Base-by-base conservation (phyloP, 1,284 basidiomycete genomes). In the Bothia castanella region DNA sequence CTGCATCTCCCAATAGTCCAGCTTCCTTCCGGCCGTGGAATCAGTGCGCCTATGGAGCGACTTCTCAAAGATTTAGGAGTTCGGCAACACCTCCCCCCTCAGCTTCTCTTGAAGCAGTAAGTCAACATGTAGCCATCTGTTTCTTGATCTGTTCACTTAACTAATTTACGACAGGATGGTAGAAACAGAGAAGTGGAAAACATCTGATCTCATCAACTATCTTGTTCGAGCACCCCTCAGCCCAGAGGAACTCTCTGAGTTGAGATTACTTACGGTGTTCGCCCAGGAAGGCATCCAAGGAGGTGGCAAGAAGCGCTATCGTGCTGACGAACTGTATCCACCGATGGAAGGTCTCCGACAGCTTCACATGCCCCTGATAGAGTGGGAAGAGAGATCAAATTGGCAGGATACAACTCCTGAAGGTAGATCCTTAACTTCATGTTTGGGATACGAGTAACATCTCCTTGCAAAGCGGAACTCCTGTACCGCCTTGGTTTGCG, bases 31-130 rank as follows among this genome's bases (percentile, higher is more conserved):
- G 5, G 9, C 9, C 25, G 25, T 25, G 25, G 9, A 25, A 25
- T 25, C 9, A 25, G 25, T 25, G 25, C 25, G 9, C 5, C 4
- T 4, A 25, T 25, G 25, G 9, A 9, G 9, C 25, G 9, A 9
- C 25, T 25, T 9, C 25, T 25, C 25, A 25, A 4, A 25, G 25
- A 4, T 0, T 71, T 97, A 1, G 92, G 91, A 10, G 90, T 97
- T 14, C 79, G 92, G 17, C 87, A 85, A 58, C 92, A 95, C 58
- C 90, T 97, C 16, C 90, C 94, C 45, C 73, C 94, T 0, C 87
- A 93, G 62, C 72, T 92, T 5, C 77, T 92, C 9, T 92, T 92
- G 61, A 77, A 82, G 46, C 73, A 86, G 84, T 87, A 51, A 48
- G 53, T 32, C 23, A 7, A 6, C 4, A 17, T 4, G 0, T 21